Evolutionary conservation across 352 stramenopile species (phyloP), one percentile per base, ranked within the genome.

Genomic region (Phytophthora europaea): DNA sequence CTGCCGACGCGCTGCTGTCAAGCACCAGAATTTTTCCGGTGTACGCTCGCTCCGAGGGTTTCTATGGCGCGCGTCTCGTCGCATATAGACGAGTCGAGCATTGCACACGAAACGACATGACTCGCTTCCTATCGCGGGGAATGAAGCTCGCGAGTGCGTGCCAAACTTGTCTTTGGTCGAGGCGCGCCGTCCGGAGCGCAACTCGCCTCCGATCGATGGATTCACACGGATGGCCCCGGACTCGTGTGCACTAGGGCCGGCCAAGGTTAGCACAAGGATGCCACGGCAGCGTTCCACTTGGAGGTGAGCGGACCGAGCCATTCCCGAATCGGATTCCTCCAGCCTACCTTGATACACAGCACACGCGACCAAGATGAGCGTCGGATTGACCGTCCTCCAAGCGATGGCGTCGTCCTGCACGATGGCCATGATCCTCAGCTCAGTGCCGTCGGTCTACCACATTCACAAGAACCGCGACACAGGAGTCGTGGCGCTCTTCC

Each of bases 381-480:
- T 68, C 40, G 64, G 57, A 52, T 31, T 76, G 57, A 69, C 70
- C 9, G 38, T 79, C 33, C 34, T 83, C 36, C 76, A 85, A 68
- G 50, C 68, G 3, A 31, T 83, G 64, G 70, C 75, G 9, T 82
- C 79, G 18, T 54, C 72, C 51, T 78, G 62, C 63, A 78, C 76
- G 31, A 61, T 81, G 50, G 50, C 26, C 23, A 56, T 34, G 50
- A 56, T 75, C 75, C 67, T 87, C 20, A 56, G 61, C 26, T 64
- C 74, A 6, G 47, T 67, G 55, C 74, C 73, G 43, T 72, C 69
- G 1, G 70, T 82, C 26, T 83, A 80, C 48, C 70, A 45, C 23
- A 80, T 85, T 60, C 62, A 55, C 61, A 71, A 75, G 62, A 63
- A 52, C 13, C 55, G 45, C 4, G 28, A 52, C 55, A 75, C 68